A percentile compares a stretch with the other conserved stretches of the same genome.
Conservation (phyloP, 2,329 filamentous ascomycete genomes). For the Phialocephala sp. region DNA sequence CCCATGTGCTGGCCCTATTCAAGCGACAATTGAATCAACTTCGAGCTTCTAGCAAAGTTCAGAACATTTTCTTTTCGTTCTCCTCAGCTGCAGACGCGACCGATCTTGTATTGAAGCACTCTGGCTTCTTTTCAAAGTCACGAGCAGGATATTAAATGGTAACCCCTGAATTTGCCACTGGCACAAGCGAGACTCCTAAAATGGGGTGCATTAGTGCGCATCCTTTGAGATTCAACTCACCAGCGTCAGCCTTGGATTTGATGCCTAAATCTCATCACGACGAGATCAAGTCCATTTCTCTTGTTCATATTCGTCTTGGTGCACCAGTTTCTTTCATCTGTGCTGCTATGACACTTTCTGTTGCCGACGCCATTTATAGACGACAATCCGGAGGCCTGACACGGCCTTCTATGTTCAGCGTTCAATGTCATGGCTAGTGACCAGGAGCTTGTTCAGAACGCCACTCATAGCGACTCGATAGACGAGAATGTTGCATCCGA, state of each 20-base stretch:
- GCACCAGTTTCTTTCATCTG: no score
- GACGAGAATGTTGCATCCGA: neutral
- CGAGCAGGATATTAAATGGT: neutral
- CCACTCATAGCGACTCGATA: neutral
- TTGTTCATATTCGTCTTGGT: no score
- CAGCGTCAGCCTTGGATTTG: neutral
- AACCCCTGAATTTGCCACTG: neutral
- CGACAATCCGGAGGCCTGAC: no score
- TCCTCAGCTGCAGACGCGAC: no score
- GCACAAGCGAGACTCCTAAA: neutral
- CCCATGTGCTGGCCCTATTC: no score
- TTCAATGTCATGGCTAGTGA: neutral
- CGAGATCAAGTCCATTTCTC: neutral
- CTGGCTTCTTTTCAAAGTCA: no score
- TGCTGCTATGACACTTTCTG: no score
- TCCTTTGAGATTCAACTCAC: neutral
- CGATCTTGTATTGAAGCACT: no score
- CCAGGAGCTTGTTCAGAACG: neutral
- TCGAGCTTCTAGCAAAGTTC: no score
- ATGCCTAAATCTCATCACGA: neutral
- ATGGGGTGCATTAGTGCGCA: constrained; percentile 3
- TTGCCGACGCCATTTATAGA: no score
- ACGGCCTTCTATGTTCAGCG: neutral
- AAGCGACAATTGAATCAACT: no score
- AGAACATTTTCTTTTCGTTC: no score